phyloP scores from a whole-genome alignment of 2,329 filamentous ascomycete genomes.

The Fusarium fujikuroi region DNA sequence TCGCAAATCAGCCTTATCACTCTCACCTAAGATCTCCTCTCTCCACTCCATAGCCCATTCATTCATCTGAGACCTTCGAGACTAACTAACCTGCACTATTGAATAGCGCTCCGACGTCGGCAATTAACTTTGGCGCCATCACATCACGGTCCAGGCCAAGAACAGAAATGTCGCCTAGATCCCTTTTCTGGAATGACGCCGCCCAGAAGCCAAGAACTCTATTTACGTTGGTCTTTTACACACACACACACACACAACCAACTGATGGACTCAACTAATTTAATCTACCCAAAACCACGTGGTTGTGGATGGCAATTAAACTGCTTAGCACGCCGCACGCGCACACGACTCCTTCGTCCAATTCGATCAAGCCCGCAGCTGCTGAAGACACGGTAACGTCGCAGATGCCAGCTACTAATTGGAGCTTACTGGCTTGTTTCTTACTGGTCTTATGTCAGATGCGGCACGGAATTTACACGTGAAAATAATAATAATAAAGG shows the following conservation, averaged over 20 bases:
- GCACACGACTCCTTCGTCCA: constrained; percentile 16
- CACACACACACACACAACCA: no score
- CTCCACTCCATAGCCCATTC: no score
- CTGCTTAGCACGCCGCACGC: constrained; percentile 16
- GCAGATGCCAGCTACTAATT: not conserved
- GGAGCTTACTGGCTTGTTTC: constrained; percentile 4
- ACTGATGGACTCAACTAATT: not conserved
- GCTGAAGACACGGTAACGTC: constrained; percentile 20
- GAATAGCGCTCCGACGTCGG: constrained; percentile 1
- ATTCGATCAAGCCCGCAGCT: constrained; percentile 9
- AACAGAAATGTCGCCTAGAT: not conserved
- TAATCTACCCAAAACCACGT: not conserved
- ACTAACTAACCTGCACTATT: not conserved
- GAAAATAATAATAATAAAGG: no score
- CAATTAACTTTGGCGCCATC: constrained; percentile 12
- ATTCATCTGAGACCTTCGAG: no score
- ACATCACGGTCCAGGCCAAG: not conserved
- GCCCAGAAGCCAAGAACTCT: not conserved
- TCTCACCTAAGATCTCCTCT: not conserved
- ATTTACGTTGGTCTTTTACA: not conserved
- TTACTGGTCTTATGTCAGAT: constrained; percentile 23
- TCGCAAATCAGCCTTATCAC: not conserved
- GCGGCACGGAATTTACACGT: not conserved
- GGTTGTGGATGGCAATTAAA: constrained; percentile 3
- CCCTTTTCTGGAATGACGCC: constrained; percentile 16